Conservation (phyloP, 1,139 yeast genomes). For the Suhomyces coccinellae region DNA sequence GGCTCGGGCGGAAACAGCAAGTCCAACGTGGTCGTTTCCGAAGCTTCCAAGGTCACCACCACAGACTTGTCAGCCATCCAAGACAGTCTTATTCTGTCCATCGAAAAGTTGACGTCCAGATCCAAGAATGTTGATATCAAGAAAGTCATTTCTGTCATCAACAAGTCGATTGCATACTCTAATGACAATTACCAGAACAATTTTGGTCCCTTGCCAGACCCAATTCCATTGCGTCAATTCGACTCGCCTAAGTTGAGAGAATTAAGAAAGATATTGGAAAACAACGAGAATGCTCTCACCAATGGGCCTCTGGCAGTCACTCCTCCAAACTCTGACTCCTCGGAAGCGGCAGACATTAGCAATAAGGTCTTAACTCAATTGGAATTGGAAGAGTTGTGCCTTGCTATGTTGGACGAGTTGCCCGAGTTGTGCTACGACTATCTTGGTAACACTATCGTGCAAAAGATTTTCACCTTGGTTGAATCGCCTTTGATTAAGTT, state of each 20-base stretch:
- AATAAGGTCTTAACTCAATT: conserved; percentile 30
- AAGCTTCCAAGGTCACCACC: conserved; percentile 15
- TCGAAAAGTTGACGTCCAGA: conserved; percentile 19
- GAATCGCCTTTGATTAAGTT: conserved; percentile 69
- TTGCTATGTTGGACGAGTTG: conserved; percentile 84
- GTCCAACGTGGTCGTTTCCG: conserved; percentile 16
- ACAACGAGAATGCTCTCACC: conserved; percentile 28
- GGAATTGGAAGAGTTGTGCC: conserved; percentile 79
- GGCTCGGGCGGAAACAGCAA: conserved; percentile 9
- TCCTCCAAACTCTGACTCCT: conserved; percentile 9
- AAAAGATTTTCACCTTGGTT: conserved; percentile 76
- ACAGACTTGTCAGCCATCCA: conserved; percentile 30
- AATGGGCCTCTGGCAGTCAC: conserved; percentile 7
- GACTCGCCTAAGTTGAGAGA: conserved; percentile 82
- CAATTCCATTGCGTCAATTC: conserved; percentile 63
- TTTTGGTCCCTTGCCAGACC: conserved; percentile 73
- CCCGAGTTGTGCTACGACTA: conserved; percentile 93
- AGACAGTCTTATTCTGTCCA: conserved; percentile 24
- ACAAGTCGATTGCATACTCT: conserved; percentile 33
- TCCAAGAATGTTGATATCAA: conserved; percentile 27
- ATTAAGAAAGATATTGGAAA: conserved; percentile 56
- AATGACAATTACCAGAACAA: conserved; percentile 42
- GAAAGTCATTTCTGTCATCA: conserved; percentile 35
- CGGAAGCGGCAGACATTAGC: conserved; percentile 9
- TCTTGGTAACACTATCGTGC: conserved; percentile 93